These are phyloP conservation scores for Candida suzukii DNA, from an alignment of 805 yeast genomes.

Conservation along the genomic window DNA sequence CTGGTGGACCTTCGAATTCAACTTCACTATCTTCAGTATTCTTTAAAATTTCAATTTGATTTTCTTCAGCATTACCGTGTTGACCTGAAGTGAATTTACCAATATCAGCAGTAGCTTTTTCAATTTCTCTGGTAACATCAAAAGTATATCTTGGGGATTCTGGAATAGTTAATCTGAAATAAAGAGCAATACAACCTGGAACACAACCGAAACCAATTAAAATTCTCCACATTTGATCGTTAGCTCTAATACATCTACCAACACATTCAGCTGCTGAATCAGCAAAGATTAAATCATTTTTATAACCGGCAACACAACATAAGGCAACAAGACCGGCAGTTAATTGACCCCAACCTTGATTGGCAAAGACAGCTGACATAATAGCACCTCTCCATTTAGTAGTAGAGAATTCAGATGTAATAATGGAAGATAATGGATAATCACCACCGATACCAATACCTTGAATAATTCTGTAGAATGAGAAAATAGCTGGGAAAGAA, in stretches of 20 bases:
- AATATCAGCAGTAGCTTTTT: slow-evolving; percentile 49
- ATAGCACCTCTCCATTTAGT: slow-evolving; percentile 98
- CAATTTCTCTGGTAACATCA: slow-evolving; percentile 59
- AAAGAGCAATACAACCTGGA: slow-evolving; percentile 78
- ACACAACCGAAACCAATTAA: slow-evolving; percentile 84
- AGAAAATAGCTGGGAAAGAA: slow-evolving; percentile 64
- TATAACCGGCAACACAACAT: slow-evolving; percentile 71
- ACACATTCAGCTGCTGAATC: slow-evolving; percentile 54
- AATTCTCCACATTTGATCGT: slow-evolving; percentile 94
- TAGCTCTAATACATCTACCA: slow-evolving; percentile 61
- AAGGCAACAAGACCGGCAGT: slow-evolving; percentile 81
- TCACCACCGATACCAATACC: slow-evolving; percentile 99
- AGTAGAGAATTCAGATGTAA: slow-evolving; percentile 86
- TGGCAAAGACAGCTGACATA: slow-evolving; percentile 93
- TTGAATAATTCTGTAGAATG: slow-evolving; percentile 77
- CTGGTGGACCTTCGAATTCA: slow-evolving; percentile 51
- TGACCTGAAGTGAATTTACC: slow-evolving; percentile 44
- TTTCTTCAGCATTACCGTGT: slow-evolving; percentile 41
- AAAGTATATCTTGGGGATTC: slow-evolving; percentile 90
- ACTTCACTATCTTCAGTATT: slow-evolving; percentile 42
- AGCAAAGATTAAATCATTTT: slow-evolving; percentile 48
- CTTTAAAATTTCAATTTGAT: slow-evolving; percentile 36
- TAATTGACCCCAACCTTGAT: slow-evolving; percentile 96
- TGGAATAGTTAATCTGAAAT: slow-evolving; percentile 89
- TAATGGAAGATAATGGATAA: slow-evolving; percentile 86